phyloP scores from a whole-genome alignment of 2,329 filamentous ascomycete genomes.

The Periconia sp. region DNA sequence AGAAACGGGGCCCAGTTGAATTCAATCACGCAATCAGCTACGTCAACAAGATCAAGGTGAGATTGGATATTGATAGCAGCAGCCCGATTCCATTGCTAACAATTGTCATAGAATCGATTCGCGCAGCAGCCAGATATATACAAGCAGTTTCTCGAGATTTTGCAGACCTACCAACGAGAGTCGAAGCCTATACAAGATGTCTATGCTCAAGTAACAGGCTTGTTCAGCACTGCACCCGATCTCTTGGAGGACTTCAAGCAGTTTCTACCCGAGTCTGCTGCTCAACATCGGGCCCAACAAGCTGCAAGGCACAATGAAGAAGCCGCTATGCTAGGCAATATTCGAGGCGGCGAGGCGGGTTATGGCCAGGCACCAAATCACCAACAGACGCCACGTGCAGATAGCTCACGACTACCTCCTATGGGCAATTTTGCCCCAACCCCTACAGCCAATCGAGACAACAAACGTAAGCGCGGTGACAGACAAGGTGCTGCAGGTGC shows the following conservation, averaged over 20 bases:
- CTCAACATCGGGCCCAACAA: constrained; percentile 62
- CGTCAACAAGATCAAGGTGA: constrained; percentile 98
- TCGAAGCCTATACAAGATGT: constrained; percentile 99
- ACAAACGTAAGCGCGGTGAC: constrained; percentile 80
- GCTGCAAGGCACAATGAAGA: constrained; percentile 72
- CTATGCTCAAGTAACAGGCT: constrained; percentile 91
- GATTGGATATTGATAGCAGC: too few relatives aligned
- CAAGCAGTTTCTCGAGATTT: constrained; percentile 97
- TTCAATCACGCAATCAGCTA: constrained; percentile 99
- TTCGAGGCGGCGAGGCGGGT: constrained; percentile 60
- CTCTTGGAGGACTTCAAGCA: constrained; percentile 98
- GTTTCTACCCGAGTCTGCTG: constrained; percentile 89
- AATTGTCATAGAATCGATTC: constrained; percentile 78
- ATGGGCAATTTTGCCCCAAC: constrained; percentile 92
- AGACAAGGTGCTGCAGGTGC: constrained; percentile 59
- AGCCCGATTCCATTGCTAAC: too few relatives aligned
- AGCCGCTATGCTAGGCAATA: constrained; percentile 68
- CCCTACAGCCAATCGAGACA: constrained; percentile 83
- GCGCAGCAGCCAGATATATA: constrained; percentile 97
- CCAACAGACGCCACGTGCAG: constrained; percentile 56
- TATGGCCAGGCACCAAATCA: constrained; percentile 51
- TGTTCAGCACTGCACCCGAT: constrained; percentile 93
- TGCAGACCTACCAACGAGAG: constrained; percentile 97
- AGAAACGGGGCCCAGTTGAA: constrained; percentile 92
- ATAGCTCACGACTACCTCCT: constrained; percentile 71